Evolutionary conservation across 2,329 filamentous ascomycete species (phyloP), one percentile per base, ranked within the genome.

Genomic region (Ceratocystis lukuohia): DNA sequence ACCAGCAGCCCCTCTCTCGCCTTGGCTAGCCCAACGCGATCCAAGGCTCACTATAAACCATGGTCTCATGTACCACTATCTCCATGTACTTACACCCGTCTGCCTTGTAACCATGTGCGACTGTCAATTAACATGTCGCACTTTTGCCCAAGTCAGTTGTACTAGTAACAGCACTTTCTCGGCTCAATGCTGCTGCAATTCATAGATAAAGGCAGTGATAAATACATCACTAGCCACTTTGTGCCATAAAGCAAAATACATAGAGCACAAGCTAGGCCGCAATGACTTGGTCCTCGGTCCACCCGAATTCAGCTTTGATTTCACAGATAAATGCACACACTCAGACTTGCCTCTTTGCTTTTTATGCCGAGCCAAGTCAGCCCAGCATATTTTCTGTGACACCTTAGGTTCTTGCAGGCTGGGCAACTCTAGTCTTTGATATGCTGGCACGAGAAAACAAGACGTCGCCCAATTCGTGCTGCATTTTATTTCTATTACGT

Each of bases 231-330:
- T 59, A 30, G 17, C 56, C 56, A 37, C 25, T n/a, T 59, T 37
- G 22, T 37, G 20, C 8, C 30, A 59, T 33, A 15, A 6, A 37
- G 20, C 50, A 22, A 25, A 56, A 30, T 28, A 59, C 28, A 20
- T 25, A 22, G 25, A 56, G 56, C 56, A 59, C 56, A 37, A 37
- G 30, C 56, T 30, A 59, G 28, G 25, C 28, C 28, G 56, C 56
- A 7, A 37, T n/a, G 25, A 59, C 56, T 37, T 33, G 15, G 28
- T 20, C 56, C 56, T 59, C 56, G 56, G 56, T n/a, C 56, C 56
- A 30, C 28, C 28, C 56, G 56, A 37, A 59, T 59, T 37, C 56
- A 37, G 30, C 56, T 41, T 41, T 59, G 56, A 37, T 59, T 59
- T 59, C 15, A 33, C 30, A 33, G 10, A 53, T 25, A 25, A 28